phyloP scores from a whole-genome alignment of 345 rosid species.

The Mallotus nudiflorus region DNA sequence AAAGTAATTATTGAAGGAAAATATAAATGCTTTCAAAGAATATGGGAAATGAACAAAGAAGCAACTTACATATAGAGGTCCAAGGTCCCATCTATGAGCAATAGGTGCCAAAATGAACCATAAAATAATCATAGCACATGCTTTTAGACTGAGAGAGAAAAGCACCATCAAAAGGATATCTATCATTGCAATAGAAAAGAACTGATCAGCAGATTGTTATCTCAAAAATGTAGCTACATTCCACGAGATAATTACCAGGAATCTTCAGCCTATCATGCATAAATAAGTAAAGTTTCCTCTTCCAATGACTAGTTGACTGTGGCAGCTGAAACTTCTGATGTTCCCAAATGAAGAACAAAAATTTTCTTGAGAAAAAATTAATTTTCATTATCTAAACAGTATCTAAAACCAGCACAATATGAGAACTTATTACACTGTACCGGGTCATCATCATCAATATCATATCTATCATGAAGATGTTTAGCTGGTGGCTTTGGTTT shows the following conservation, averaged over 20 bases:
- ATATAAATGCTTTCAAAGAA: background rate
- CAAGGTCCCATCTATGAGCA: constrained; percentile 78
- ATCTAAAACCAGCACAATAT: constrained; percentile 10
- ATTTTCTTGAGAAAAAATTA: background rate
- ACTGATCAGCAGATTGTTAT: constrained; percentile 23
- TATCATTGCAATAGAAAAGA: constrained; percentile 34
- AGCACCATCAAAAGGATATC: constrained; percentile 76
- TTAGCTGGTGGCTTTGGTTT: constrained; percentile 69
- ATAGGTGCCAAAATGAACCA: constrained; percentile 87
- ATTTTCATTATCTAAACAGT: background rate
- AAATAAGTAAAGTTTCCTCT: constrained; percentile 62
- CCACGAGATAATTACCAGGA: constrained; percentile 54
- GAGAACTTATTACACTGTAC: constrained; percentile 31
- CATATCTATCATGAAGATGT: constrained; percentile 45
- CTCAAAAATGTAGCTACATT: constrained; percentile 9
- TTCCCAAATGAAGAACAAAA: constrained; percentile 3
- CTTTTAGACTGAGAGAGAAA: constrained; percentile 66
- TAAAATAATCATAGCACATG: constrained; percentile 54
- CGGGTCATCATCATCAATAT: constrained; percentile 57
- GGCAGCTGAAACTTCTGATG: constrained; percentile 77
- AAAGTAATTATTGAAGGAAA: background rate
- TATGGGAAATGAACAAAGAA: constrained; percentile 4
- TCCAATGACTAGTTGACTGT: constrained; percentile 64
- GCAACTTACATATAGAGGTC: constrained; percentile 78
- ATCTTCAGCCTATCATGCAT: constrained; percentile 67